Conservation (phyloP, 2,329 filamentous ascomycete genomes). For the Aspergillus latus region DNA sequence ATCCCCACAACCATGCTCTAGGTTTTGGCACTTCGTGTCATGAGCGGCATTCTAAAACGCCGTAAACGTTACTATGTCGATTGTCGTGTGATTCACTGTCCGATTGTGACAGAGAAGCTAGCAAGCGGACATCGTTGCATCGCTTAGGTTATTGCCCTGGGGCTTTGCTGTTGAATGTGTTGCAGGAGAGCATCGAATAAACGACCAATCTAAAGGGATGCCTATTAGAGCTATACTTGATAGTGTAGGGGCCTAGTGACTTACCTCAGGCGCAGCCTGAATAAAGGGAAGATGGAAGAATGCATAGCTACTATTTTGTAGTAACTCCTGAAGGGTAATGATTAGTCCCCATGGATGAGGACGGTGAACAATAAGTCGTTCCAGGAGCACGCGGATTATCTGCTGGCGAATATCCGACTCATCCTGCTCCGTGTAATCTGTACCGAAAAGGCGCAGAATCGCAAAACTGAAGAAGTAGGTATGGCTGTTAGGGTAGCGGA, state of each 20-base stretch:
- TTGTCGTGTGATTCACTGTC: constrained; percentile 24
- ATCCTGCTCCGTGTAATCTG: constrained; percentile 67
- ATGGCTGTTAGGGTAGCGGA: constrained; percentile 83
- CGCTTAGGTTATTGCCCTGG: constrained; percentile 38
- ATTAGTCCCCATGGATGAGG: constrained; percentile 96
- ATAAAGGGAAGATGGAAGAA: constrained; percentile 95
- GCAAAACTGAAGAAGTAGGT: constrained; percentile 91
- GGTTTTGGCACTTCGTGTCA: constrained; percentile 23
- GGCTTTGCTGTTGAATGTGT: constrained; percentile 51
- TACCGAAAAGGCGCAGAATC: constrained; percentile 79
- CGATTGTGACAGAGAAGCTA: constrained; percentile 20
- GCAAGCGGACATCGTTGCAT: constrained; percentile 11
- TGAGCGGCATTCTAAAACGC: constrained; percentile 21
- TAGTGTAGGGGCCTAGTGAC: constrained; percentile 9
- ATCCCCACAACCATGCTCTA: constrained; percentile 22
- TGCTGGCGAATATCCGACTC: constrained; percentile 83
- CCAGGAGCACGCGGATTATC: constrained; percentile 82
- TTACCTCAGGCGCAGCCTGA: constrained; percentile 83
- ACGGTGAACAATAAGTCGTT: constrained; percentile 83
- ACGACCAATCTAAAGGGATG: constrained; percentile 40
- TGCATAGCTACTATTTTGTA: constrained; percentile 85
- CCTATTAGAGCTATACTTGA: constrained; percentile 6
- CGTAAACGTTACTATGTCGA: constrained; percentile 26
- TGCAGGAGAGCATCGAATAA: constrained; percentile 48
- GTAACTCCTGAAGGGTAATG: constrained; percentile 80